phyloP scores from a whole-genome alignment of 306 rosid species.

The Carpinus viminea region DNA sequence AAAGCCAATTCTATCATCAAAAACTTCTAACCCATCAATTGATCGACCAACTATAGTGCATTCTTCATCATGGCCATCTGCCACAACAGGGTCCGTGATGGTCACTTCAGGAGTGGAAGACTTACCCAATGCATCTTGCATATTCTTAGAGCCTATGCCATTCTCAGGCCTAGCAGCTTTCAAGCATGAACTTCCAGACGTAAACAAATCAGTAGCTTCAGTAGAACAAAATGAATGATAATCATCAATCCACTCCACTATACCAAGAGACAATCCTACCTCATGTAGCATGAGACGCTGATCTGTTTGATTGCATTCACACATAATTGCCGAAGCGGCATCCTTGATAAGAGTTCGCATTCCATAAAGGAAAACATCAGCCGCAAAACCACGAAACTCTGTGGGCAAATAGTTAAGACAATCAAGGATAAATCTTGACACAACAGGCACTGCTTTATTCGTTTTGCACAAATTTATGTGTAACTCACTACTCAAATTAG shows the following conservation, averaged over 20 bases:
- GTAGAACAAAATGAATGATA: constrained; percentile 50
- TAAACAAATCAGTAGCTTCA: constrained; percentile 26
- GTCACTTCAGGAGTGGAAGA: constrained; percentile 41
- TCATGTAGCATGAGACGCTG: constrained; percentile 88
- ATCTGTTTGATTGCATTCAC: constrained; percentile 60
- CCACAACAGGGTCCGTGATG: constrained; percentile 24
- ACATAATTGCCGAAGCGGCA: constrained; percentile 74
- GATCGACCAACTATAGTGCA: constrained; percentile 23
- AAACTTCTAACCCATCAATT: constrained; percentile 32
- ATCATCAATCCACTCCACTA: constrained; percentile 81
- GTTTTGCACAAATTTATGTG: constrained; percentile 37
- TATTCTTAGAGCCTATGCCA: constrained; percentile 26
- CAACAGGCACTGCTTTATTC: constrained; percentile 42
- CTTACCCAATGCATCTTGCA: constrained; percentile 33
- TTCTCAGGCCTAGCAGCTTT: constrained; percentile 34
- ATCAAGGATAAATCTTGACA: constrained; percentile 73
- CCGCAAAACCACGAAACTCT: constrained; percentile 67
- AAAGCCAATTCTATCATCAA: constrained; percentile 31
- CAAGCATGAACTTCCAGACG: constrained; percentile 36
- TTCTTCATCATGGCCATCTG: constrained; percentile 27
- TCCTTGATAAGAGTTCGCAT: constrained; percentile 68
- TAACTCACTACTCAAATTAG: constrained; percentile 42
- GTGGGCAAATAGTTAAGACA: constrained; percentile 71
- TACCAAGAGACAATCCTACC: constrained; percentile 74
- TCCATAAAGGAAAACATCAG: constrained; percentile 76